A percentile compares a stretch with the other conserved stretches of the same genome.
Evolutionary conservation across 495 filamentous ascomycete species (phyloP).

Genomic region (Penicillium atrosanguineum): DNA sequence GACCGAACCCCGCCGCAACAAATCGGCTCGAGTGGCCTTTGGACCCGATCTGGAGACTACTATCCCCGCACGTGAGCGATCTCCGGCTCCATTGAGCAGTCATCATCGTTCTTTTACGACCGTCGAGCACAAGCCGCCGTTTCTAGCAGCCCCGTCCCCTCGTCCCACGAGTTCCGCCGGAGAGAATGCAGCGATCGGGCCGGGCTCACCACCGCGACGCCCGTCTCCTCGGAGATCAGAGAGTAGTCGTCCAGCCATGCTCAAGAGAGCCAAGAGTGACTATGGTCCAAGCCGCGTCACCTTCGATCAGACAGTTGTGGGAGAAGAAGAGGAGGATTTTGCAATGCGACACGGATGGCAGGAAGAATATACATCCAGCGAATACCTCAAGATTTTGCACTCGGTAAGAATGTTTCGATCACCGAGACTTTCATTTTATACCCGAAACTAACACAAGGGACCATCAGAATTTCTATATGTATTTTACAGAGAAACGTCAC

Average conservation of each 20-base stretch:
- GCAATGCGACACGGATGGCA: constrained; percentile 64
- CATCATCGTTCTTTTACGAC: constrained; percentile 44
- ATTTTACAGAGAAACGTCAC: constrained; percentile 95
- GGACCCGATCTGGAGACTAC: constrained; percentile 44
- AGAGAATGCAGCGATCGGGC: constrained; percentile 22
- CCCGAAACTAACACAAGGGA: constrained; percentile 12
- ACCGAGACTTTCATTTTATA: not conserved
- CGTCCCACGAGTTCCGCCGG: constrained; percentile 38
- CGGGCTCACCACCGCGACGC: constrained; percentile 24
- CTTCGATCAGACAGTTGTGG: constrained; percentile 29
- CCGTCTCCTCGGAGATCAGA: constrained; percentile 33
- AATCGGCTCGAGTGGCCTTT: constrained; percentile 46
- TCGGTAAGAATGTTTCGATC: constrained; percentile 43
- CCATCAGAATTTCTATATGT: constrained; percentile 82
- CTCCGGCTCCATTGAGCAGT: constrained; percentile 33
- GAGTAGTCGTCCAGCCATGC: constrained; percentile 49
- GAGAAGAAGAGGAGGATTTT: constrained; percentile 48
- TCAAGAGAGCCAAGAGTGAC: constrained; percentile 72
- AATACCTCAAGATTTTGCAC: constrained; percentile 56
- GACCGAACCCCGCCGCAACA: constrained; percentile 37
- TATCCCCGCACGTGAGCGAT: constrained; percentile 42
- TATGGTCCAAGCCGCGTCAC: constrained; percentile 50
- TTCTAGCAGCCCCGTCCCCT: constrained; percentile 15
- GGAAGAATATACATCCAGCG: constrained; percentile 57
- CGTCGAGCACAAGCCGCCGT: constrained; percentile 31